Evolutionary conservation across 2,329 filamentous ascomycete species (phyloP), one percentile per base, ranked within the genome.

Genomic region (Hypomyces perniciosus): DNA sequence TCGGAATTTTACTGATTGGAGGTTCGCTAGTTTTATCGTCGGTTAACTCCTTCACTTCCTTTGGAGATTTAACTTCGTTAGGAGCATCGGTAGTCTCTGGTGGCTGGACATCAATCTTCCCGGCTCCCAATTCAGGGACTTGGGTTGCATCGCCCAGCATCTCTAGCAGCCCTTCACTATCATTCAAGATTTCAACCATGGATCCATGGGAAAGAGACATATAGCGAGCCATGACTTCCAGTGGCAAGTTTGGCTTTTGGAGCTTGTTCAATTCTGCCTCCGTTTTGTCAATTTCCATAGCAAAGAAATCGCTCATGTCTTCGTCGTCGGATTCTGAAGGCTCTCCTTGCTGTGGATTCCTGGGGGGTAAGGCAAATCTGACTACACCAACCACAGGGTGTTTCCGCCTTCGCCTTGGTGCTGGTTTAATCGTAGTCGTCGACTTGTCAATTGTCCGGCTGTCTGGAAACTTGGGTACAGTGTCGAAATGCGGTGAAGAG

Each of bases 231-330:
- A 78, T 66, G 2, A 75, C 70, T 40, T 72, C 67, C 12, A 41
- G 72, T 61, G 53, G 75, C 51, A 54, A 62, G 54, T 52, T 72
- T 58, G 53, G 68, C 59, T 51, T 69, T 59, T 75, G 69, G 6
- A 81, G 62, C 45, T 72, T 74, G 52, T 70, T 70, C 30, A 83
- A 58, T 48, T 78, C 72, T 1, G 65, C 65, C 53, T 81, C 74
- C 2, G 73, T 71, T 59, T 80, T 77, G 39, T 68, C 62, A 35
- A 82, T 80, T 56, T 80, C 69, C 48, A 69, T 68, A 47, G 75
- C 71, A 48, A 83, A 80, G 52, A 78, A 78, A 46, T 79, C 77
- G 13, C 74, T 78, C 68, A 82, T 77, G 41, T 79, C 76, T 44
- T 81, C 79, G 51, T 83, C 79, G 40, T 82, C 77, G 0, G 77